phyloP scores from a whole-genome alignment of 2,329 filamentous ascomycete species.

The Scytalidium lignicola region DNA sequence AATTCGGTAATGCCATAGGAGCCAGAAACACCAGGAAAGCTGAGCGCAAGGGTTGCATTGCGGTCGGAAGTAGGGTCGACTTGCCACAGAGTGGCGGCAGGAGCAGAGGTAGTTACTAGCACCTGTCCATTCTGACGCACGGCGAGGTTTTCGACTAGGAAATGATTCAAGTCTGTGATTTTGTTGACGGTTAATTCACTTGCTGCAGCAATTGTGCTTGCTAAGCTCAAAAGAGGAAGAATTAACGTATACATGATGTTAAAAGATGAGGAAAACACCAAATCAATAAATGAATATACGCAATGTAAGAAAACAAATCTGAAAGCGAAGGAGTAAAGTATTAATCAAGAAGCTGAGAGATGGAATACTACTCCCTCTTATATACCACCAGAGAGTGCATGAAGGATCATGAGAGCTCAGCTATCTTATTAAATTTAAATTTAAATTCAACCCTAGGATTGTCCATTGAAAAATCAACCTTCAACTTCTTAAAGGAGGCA shows the following conservation, averaged over 20 bases:
- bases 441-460: too few species aligned
- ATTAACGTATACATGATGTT: background rate
- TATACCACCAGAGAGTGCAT: too few species aligned
- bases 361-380: too few species aligned
- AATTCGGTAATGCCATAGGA: slow-evolving; percentile 1
- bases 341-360: too few species aligned
- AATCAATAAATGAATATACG: too few species aligned
- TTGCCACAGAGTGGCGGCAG: background rate
- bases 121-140: background rate
- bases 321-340: too few species aligned
- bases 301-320: too few species aligned
- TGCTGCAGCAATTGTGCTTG: background rate
- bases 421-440: too few species aligned
- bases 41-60: background rate
- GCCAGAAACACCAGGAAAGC: background rate
- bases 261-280: too few species aligned
- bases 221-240: background rate
- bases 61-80: background rate
- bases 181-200: background rate
- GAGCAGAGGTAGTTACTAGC: background rate
- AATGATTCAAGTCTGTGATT: background rate
- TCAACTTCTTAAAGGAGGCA: too few species aligned
- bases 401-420: too few species aligned
- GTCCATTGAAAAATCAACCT: too few species aligned
- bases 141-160: slow-evolving; percentile 2